A percentile compares a stretch with the other conserved stretches of the same genome.
phyloP scores from a whole-genome alignment of 768 basidiomycete genomes.

The Neoboletus subvelutipes region DNA sequence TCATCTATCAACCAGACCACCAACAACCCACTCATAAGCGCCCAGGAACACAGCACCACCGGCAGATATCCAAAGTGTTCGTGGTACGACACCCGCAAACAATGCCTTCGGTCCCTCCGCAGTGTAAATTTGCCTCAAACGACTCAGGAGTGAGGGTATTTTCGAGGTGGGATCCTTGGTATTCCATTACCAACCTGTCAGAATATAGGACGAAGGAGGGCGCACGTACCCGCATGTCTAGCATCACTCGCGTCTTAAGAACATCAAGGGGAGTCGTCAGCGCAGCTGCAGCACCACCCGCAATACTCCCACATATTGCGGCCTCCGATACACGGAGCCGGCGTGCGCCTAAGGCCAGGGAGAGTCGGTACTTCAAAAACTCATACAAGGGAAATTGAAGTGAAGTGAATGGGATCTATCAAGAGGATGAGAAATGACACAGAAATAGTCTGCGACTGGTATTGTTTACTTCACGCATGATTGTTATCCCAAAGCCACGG shows the following conservation, averaged over 20 bases:
- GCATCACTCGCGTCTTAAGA: slow-evolving; percentile 95
- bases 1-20: slow-evolving; percentile 41
- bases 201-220: neutral
- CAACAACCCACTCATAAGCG: slow-evolving; percentile 84
- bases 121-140: slow-evolving; percentile 64
- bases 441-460: neutral
- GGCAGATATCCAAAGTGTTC: slow-evolving; percentile 94
- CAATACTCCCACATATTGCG: slow-evolving; percentile 85
- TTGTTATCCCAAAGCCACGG: slow-evolving; percentile 79
- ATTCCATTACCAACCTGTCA: neutral
- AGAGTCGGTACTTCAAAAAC: slow-evolving; percentile 68
- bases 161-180: slow-evolving; percentile 50
- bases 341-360: slow-evolving; percentile 51
- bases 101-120: slow-evolving; percentile 73
- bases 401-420: slow-evolving; percentile 92
- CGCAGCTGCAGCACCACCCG: slow-evolving; percentile 88
- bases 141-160: slow-evolving; percentile 53
- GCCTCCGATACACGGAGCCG: slow-evolving; percentile 70
- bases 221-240: slow-evolving; percentile 72
- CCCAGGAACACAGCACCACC: slow-evolving; percentile 97
- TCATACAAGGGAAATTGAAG: slow-evolving; percentile 97
- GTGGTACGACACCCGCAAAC: slow-evolving; percentile 84
- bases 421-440: slow-evolving; percentile 6
- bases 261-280: slow-evolving; percentile 95
- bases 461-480: slow-evolving; percentile 59